Conservation (phyloP, 208 protist species). For the Acanthamoeba lenticulata region DNA sequence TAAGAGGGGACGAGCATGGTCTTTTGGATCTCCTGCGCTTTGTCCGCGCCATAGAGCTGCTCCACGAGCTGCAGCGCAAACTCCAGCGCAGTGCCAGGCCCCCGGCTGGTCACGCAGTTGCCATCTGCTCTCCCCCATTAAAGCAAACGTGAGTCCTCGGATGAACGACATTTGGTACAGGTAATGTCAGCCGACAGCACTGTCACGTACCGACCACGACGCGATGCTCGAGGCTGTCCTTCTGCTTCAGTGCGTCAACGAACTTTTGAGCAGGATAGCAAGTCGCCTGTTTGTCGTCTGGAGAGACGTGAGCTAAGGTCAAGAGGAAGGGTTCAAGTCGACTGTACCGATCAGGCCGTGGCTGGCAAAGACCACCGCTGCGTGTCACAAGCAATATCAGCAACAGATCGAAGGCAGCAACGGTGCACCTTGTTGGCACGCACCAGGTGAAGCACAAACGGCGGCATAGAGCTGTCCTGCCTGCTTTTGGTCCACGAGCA, state of each 20-base stretch:
- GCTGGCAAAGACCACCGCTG: background rate
- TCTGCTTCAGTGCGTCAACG: background rate
- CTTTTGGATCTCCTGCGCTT: conserved; percentile 28
- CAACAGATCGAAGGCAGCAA: background rate
- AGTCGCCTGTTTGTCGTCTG: conserved; percentile 59
- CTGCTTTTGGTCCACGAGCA: background rate
- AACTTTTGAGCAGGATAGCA: conserved; percentile 70
- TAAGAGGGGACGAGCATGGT: conserved; percentile 31
- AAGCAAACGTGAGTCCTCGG: no score
- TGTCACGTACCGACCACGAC: conserved; percentile 11
- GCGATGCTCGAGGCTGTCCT: background rate
- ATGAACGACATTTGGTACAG: no score
- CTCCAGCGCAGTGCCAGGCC: conserved; percentile 28
- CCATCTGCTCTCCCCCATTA: no score
- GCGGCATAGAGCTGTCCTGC: conserved; percentile 18
- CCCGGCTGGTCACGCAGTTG: conserved; percentile 31
- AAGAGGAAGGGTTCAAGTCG: background rate
- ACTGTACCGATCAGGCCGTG: conserved; percentile 64
- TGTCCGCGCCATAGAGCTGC: background rate
- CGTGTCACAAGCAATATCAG: background rate
- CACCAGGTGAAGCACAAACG: conserved; percentile 40
- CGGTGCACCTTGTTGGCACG: background rate
- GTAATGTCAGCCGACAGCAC: background rate
- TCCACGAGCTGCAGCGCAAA: conserved; percentile 54
- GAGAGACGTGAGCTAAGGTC: background rate